phyloP scores from a whole-genome alignment of 2,329 filamentous ascomycete species.

The Fusarium concolor region DNA sequence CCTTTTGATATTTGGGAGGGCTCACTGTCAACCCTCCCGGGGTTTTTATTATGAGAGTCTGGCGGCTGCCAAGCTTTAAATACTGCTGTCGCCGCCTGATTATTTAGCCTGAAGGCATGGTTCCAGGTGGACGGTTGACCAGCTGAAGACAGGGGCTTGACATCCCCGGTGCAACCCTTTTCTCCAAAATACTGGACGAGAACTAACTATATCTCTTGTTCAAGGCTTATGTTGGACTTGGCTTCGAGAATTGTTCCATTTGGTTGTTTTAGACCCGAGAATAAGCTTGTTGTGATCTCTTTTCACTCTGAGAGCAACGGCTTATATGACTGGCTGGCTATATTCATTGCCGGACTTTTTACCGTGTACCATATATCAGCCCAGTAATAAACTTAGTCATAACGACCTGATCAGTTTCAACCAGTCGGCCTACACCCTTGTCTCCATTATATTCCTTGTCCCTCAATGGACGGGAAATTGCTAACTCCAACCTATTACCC shows the following conservation, averaged over 20 bases:
- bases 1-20: conserved; percentile 9
- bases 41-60: background rate
- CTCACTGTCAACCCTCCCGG: conserved; percentile 26
- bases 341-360: conserved; percentile 1
- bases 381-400: background rate
- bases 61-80: conserved; percentile 11
- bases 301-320: no score
- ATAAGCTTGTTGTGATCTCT: background rate
- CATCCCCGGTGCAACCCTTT: conserved; percentile 7
- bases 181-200: background rate
- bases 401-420: background rate
- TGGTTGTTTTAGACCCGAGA: background rate
- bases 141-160: conserved; percentile 16
- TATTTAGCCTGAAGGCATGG: conserved; percentile 26
- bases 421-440: background rate
- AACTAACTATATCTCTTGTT: background rate
- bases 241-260: conserved; percentile 5
- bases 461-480: conserved; percentile 4
- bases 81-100: background rate
- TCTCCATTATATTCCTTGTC: background rate
- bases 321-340: background rate
- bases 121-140: conserved; percentile 21
- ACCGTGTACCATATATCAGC: background rate
- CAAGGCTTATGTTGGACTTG: background rate
- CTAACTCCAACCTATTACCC: background rate